Evolutionary conservation across 495 filamentous ascomycete genomes (phyloP).

Genomic region (Tetracladium setigerum): DNA sequence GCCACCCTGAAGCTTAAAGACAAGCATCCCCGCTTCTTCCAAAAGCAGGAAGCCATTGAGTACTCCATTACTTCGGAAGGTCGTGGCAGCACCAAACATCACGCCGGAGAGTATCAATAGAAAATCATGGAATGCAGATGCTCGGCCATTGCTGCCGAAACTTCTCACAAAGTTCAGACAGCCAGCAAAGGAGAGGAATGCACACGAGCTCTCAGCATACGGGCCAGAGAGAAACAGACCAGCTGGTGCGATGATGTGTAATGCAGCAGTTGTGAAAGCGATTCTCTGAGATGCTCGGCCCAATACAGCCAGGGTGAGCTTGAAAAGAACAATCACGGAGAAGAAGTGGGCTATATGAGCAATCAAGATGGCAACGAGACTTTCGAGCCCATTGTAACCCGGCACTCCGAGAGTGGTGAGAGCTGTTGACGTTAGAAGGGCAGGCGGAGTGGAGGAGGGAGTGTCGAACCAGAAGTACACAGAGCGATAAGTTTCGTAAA

Average conservation of each 20-base stretch:
- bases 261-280: constrained; percentile 56
- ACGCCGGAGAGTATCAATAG: constrained; percentile 51
- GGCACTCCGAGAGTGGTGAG: constrained; percentile 3
- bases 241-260: constrained; percentile 81
- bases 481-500: constrained; percentile 14
- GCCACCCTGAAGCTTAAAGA: constrained; percentile 15
- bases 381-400: constrained; percentile 8
- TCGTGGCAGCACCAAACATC: constrained; percentile 65
- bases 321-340: constrained; percentile 56
- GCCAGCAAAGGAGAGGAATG: constrained; percentile 69
- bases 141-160: constrained; percentile 20
- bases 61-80: constrained; percentile 79
- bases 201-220: constrained; percentile 73
- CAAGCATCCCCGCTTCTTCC: constrained; percentile 22
- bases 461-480: constrained; percentile 9
- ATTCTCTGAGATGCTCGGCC: constrained; percentile 28
- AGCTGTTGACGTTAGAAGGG: constrained; percentile 6
- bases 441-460: neutral
- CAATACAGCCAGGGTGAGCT: constrained; percentile 30
- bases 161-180: constrained; percentile 61
- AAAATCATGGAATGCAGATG: constrained; percentile 29
- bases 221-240: constrained; percentile 88
- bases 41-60: constrained; percentile 72
- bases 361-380: constrained; percentile 45
- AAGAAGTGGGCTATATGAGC: constrained; percentile 59